Percentiles rank a stretch among this genome's conserved stretches.
These are phyloP conservation scores for Solanum chiquidenum DNA, from an alignment of 257 asterid species.

Conservation along the genomic window DNA sequence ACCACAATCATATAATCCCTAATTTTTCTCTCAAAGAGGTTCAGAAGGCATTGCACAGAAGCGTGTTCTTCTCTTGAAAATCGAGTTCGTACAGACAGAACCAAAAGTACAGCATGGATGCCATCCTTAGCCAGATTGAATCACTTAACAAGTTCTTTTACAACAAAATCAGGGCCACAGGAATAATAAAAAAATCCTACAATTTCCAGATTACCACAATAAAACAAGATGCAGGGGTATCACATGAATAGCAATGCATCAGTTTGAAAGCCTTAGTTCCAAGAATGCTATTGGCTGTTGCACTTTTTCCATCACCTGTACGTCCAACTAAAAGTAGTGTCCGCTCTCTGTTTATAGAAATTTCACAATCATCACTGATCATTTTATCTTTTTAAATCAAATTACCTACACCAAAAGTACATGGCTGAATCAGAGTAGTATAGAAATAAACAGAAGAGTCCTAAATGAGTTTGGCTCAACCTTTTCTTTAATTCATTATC, in stretches of 20 bases:
- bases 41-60: conserved; percentile 40
- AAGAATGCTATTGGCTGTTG: conserved; percentile 77
- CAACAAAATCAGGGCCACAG: conserved; percentile 24
- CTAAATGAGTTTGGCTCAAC: neutral
- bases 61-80: conserved; percentile 66
- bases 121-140: conserved; percentile 73
- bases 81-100: conserved; percentile 57
- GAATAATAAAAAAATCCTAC: conserved; percentile 55
- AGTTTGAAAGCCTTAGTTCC: conserved; percentile 48
- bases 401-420: neutral
- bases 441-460: too few relatives aligned
- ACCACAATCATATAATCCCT: conserved; percentile 59
- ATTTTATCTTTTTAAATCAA: conserved; percentile 2
- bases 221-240: conserved; percentile 30
- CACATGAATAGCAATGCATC: conserved; percentile 56
- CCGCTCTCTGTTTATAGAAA: conserved; percentile 28
- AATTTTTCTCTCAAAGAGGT: conserved; percentile 59
- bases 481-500: neutral
- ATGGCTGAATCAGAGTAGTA: neutral
- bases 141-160: conserved; percentile 61
- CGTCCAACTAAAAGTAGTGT: conserved; percentile 71
- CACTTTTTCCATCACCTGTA: conserved; percentile 90
- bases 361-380: conserved; percentile 53
- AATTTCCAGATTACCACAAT: neutral
- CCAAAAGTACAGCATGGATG: conserved; percentile 65